Base-by-base conservation (phyloP, 2,329 filamentous ascomycete genomes). In the Cryphonectria naterciae region DNA sequence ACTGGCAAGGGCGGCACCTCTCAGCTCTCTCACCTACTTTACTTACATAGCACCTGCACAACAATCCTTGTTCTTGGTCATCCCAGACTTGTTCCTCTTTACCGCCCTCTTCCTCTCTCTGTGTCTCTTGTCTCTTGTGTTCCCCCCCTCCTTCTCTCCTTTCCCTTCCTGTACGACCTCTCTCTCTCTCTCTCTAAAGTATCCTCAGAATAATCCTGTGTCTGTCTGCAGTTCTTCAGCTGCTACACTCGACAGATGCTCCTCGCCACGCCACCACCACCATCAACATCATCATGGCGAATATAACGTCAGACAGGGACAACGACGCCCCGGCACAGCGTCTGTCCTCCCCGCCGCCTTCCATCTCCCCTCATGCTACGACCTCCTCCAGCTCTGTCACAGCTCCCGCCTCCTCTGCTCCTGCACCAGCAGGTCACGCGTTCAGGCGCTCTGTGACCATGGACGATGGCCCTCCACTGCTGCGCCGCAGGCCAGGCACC, bases 391-490 rank as follows among this genome's bases (percentile, higher is more conserved):
- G 4, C 32, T 64, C 39, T 43, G 64, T 49, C 39, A 19, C 62
- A 7, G 37, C 63, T 17, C 56, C 70, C 46, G 62, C 32, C 61
- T 61, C 60, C n/a, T 56, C 58, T n/a, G 39, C 60, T 15, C 7
- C 69, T 70, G 75, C 74, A 60, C 76, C 77, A 13, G 71, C 80
- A 43, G 80, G 81, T 56, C 79, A 83, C 73, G 77, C 77, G 61
- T 71, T 85, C 61, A 83, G 84, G 70, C 82, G 84, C 69, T 76
- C 82, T 68, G 79, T 79, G 66, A 83, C 82, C 41, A 75, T 83
- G 65, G 81, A 82, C 70, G 81, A 84, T 43, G 70, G 74, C 39
- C 15, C 75, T 37, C 68, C 72, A 10, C 41, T 68, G 8, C 49
- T 69, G 25, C 77, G 78, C n/a, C 77, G 74, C 56, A 75, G 75